Percentiles rank a stretch among this genome's conserved stretches.
Conservation (phyloP, 495 filamentous ascomycete genomes). For the Mytilinidion resinicola region DNA sequence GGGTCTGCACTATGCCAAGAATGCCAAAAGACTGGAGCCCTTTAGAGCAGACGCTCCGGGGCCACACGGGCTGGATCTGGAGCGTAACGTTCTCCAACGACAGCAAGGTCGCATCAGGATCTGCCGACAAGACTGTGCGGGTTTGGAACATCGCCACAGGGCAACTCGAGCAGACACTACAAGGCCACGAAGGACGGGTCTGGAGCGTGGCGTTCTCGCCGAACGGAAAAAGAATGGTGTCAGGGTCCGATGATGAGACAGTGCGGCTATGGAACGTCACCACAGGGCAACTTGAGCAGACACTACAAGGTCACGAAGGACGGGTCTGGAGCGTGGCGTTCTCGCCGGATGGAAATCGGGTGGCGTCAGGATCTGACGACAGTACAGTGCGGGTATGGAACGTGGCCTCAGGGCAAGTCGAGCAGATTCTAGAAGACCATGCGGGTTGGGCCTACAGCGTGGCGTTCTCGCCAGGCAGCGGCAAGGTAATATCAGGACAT, state of each 20-base stretch:
- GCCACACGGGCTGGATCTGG: background rate
- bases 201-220: slow-evolving; percentile 80
- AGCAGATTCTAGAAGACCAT: no score
- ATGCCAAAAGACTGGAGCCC: slow-evolving; percentile 3
- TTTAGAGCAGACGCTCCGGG: background rate
- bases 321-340: slow-evolving; percentile 92
- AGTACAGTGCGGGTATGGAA: slow-evolving; percentile 73
- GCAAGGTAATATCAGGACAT: no score
- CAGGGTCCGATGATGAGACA: slow-evolving; percentile 87
- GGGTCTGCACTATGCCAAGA: slow-evolving; percentile 1
- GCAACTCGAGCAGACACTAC: slow-evolving; percentile 77
- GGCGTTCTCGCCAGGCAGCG: no score
- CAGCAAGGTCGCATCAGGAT: background rate
- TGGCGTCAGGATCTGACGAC: no score
- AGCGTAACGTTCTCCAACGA: slow-evolving; percentile 6
- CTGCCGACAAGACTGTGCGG: slow-evolving; percentile 44
- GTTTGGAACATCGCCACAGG: slow-evolving; percentile 93
- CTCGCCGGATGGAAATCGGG: slow-evolving; percentile 87
- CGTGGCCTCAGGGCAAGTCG: no score
- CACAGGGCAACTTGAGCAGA: slow-evolving; percentile 72
- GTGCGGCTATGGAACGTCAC: slow-evolving; percentile 82
- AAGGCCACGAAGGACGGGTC: slow-evolving; percentile 92
- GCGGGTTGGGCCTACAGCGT: no score
- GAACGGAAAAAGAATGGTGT: slow-evolving; percentile 71
- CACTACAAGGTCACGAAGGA: slow-evolving; percentile 73